Evolutionary conservation across 306 rosid genomes (phyloP).

Genomic region (Inga laurina): DNA sequence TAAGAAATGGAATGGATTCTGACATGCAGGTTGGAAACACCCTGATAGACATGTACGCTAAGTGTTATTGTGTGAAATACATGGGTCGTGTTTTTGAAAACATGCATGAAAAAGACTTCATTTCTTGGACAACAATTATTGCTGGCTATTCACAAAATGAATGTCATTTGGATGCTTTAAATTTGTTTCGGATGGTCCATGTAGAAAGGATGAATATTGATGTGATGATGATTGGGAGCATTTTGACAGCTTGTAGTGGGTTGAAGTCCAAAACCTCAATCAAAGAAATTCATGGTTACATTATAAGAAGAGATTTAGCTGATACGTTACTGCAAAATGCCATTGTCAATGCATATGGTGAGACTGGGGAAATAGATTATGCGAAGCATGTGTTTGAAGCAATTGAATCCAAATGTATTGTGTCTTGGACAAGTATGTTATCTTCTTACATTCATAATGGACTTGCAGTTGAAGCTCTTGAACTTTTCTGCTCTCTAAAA

Average conservation of each 20-base stretch:
- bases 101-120: neutral
- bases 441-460: neutral
- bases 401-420: neutral
- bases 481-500: neutral
- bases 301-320: neutral
- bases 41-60: neutral
- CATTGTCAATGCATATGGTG: neutral
- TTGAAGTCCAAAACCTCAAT: neutral
- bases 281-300: neutral
- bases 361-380: neutral
- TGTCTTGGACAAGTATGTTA: neutral
- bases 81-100: neutral
- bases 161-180: neutral
- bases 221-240: neutral
- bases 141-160: neutral
- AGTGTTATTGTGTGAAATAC: neutral
- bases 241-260: neutral
- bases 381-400: neutral
- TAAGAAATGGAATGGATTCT: neutral
- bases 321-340: neutral
- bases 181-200: neutral
- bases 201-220: neutral
- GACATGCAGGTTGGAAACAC: neutral
- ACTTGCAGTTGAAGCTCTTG: neutral
- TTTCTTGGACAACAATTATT: neutral